Base-by-base conservation (phyloP, 2,329 filamentous ascomycete genomes). In the Purpureocillium takamizusanense region DNA sequence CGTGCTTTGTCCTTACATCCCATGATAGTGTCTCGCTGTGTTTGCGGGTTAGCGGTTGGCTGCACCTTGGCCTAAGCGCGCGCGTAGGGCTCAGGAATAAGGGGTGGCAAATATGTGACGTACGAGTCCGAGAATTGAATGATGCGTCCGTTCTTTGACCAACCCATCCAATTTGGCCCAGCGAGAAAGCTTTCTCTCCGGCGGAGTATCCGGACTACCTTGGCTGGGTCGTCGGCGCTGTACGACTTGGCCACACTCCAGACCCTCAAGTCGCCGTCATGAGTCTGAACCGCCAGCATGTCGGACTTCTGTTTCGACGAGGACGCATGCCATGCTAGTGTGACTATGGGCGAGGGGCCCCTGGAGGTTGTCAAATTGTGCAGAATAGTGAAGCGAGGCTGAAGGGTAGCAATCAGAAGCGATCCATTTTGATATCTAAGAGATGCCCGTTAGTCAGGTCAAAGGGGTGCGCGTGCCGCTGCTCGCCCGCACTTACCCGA, bases 1-100 rank as follows among this genome's bases (percentile, higher is more conserved):
- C 88, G 55, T 94, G 83, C 59, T 97, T 97, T n/a, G 92, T 98
- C 46, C 89, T 78, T 33, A 98, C 92, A 69, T 98, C 92, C 90
- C 92, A 98, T 41, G 88, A 83, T 51, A 86, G 81, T 29, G 89
- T 95, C 70, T 95, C 85, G 39, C 89, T 88, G 56, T 51, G 46
- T 28, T 35, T 33, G 43, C 14, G 43, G 51, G 55, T 62, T 54
- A 61, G 59, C 52, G 41, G 49, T 42, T 53, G 51, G 53, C 53
- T 35, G 33, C 7, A 16, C 35, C 29, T 48, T 50, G 45, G 46
- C 42, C 50, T 69, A 67, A 66, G 64, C 67, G 67, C 67, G 67
- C 67, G 67, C 62, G 55, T 67, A 62, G 47, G 44, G 38, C 46
- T 25, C 21, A 6, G 10, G 21, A 25, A 25, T 25, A 25, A 42